Percentiles rank a stretch among this genome's conserved stretches.
phyloP scores from a whole-genome alignment of 305 asterid species.

The Ilex paraguariensis region DNA sequence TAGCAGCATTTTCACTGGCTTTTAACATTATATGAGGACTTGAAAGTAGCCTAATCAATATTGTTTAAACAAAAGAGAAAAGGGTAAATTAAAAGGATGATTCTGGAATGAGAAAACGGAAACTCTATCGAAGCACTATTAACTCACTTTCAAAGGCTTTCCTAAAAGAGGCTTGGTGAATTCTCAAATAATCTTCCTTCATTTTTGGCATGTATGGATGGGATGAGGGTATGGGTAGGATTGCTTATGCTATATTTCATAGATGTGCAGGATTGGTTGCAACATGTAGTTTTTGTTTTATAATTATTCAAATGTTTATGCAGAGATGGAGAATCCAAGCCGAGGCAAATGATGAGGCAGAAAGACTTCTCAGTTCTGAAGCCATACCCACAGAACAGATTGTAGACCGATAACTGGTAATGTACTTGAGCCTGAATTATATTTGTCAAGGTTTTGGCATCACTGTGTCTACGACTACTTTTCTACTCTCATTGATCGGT shows the following conservation, averaged over 20 bases:
- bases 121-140: no score
- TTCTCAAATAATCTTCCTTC: not conserved
- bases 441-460: no score
- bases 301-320: constrained; percentile 4
- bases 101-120: no score
- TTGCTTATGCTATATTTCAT: not conserved
- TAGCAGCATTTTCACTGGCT: not conserved
- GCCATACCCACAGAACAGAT: constrained; percentile 46
- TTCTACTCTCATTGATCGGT: no score
- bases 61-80: not conserved
- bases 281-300: constrained; percentile 3
- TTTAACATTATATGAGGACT: not conserved
- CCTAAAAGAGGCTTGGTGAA: not conserved
- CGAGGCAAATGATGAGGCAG: constrained; percentile 92
- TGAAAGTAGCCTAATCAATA: not conserved
- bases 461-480: no score
- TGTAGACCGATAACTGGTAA: constrained; percentile 29
- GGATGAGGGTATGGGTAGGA: not conserved
- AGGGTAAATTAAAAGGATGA: no score
- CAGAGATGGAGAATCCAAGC: constrained; percentile 96
- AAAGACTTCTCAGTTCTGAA: constrained; percentile 83
- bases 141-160: no score
- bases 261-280: not conserved
- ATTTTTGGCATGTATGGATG: not conserved
- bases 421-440: no score